Conservation (phyloP, 202 grass and related monocot genomes). For the Carex arenaria region DNA sequence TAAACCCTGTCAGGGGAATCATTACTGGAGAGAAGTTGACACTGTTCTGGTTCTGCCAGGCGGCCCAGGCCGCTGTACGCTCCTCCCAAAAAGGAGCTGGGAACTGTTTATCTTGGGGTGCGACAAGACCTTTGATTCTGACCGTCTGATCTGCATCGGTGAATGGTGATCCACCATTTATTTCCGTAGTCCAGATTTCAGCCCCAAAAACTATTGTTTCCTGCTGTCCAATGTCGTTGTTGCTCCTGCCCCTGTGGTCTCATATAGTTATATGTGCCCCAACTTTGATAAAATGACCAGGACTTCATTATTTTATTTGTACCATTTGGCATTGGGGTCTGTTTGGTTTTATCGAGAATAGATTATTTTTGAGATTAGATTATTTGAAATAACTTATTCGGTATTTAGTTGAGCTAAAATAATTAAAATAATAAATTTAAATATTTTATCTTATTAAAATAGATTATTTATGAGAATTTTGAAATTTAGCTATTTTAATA, state of each 20-base stretch:
- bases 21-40: not conserved
- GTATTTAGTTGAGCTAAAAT: too few species aligned
- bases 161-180: too few species aligned
- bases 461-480: too few species aligned
- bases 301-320: not conserved
- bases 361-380: too few species aligned
- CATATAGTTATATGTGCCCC: not conserved
- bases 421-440: too few species aligned
- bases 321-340: not conserved
- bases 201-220: not conserved
- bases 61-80: not conserved
- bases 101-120: conserved; percentile 7
- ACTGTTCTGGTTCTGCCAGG: not conserved
- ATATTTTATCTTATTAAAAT: too few species aligned
- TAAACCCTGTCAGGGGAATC: not conserved
- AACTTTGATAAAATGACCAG: not conserved
- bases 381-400: too few species aligned
- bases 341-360: too few species aligned
- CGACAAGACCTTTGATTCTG: not conserved
- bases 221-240: not conserved
- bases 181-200: not conserved
- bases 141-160: conserved; percentile 1
- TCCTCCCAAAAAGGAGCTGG: not conserved
- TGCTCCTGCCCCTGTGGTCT: not conserved
- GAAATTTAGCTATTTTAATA: too few species aligned